Conservation (phyloP, 2,329 filamentous ascomycete genomes). For the Colletotrichum falcatum region DNA sequence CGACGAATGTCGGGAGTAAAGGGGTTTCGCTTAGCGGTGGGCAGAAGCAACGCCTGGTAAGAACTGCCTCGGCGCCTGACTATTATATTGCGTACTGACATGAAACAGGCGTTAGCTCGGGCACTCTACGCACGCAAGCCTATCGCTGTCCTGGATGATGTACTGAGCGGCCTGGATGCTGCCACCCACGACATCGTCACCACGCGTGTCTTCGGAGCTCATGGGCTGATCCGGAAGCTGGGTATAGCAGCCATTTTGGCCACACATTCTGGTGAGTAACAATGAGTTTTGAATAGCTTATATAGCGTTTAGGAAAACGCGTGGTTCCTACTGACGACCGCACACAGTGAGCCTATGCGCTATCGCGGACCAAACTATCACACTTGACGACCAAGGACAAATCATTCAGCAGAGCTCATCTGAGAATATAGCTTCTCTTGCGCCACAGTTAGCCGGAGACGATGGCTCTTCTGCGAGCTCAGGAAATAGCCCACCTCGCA, state of each 20-base stretch:
- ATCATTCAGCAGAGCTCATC: slow-evolving; percentile 25
- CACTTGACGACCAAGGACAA: slow-evolving; percentile 28
- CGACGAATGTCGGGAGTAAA: slow-evolving; percentile 53
- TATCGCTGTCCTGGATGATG: slow-evolving; percentile 60
- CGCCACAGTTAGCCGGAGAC: slow-evolving; percentile 23
- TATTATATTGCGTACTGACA: slow-evolving; percentile 25
- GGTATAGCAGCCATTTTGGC: slow-evolving; percentile 16
- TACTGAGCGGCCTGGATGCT: slow-evolving; percentile 58
- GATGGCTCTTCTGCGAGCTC: slow-evolving; percentile 13
- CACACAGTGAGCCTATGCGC: slow-evolving; percentile 19
- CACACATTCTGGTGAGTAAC: slow-evolving; percentile 17
- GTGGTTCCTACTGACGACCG: slow-evolving; percentile 17
- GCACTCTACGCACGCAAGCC: slow-evolving; percentile 56
- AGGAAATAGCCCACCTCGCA: slow-evolving; percentile 17
- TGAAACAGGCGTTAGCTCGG: slow-evolving; percentile 56
- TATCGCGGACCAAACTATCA: slow-evolving; percentile 23
- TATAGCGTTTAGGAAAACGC: slow-evolving; percentile 24
- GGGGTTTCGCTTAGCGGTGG: slow-evolving; percentile 58
- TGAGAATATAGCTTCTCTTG: slow-evolving; percentile 21
- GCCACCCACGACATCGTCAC: slow-evolving; percentile 58
- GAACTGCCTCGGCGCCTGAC: slow-evolving; percentile 31
- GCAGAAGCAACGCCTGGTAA: slow-evolving; percentile 56
- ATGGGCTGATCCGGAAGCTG: slow-evolving; percentile 50
- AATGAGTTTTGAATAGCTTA: slow-evolving; percentile 7
- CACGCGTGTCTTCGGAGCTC: slow-evolving; percentile 52